Evolutionary conservation across 768 basidiomycete genomes (phyloP).

Genomic region (Leccinum sublutescens): DNA sequence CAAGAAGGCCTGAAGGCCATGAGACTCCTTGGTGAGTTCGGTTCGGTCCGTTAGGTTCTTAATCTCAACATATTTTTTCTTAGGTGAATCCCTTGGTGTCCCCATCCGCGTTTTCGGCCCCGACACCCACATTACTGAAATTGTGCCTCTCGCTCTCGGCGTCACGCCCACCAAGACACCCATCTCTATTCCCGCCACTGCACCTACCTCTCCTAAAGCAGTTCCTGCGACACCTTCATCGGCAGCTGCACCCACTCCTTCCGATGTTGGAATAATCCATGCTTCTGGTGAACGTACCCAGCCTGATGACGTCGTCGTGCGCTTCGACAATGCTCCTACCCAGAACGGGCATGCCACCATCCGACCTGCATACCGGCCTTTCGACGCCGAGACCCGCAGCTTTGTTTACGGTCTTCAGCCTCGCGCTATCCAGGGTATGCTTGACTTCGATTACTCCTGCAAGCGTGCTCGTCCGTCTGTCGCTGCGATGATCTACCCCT

Average conservation of each 20-base stretch:
- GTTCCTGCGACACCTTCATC: constrained; percentile 28
- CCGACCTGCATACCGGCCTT: constrained; percentile 86
- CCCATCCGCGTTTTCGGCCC: constrained; percentile 97
- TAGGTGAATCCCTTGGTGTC: constrained; percentile 89
- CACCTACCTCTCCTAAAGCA: constrained; percentile 42
- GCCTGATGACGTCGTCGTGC: constrained; percentile 85
- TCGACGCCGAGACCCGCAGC: constrained; percentile 90
- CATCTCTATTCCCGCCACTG: constrained; percentile 44
- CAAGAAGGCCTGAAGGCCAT: constrained; percentile 99
- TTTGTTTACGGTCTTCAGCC: constrained; percentile 99
- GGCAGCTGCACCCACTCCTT: constrained; percentile 37
- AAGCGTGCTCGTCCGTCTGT: constrained; percentile 88
- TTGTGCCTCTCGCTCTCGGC: constrained; percentile 97
- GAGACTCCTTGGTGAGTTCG: constrained; percentile 70
- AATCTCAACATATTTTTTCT: not conserved
- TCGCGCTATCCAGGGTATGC: constrained; percentile 96
- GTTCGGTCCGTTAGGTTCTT: not conserved
- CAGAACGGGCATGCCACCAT: constrained; percentile 33
- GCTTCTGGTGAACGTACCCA: constrained; percentile 80
- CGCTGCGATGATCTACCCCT: constrained; percentile 99
- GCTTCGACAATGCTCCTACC: constrained; percentile 57
- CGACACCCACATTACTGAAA: constrained; percentile 97
- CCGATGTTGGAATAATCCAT: constrained; percentile 68
- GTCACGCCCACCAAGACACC: constrained; percentile 41
- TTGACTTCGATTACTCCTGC: constrained; percentile 99